These are phyloP conservation scores for Uronychia binucleata DNA, from an alignment of 73 alveolate species.

Conservation along the genomic window DNA sequence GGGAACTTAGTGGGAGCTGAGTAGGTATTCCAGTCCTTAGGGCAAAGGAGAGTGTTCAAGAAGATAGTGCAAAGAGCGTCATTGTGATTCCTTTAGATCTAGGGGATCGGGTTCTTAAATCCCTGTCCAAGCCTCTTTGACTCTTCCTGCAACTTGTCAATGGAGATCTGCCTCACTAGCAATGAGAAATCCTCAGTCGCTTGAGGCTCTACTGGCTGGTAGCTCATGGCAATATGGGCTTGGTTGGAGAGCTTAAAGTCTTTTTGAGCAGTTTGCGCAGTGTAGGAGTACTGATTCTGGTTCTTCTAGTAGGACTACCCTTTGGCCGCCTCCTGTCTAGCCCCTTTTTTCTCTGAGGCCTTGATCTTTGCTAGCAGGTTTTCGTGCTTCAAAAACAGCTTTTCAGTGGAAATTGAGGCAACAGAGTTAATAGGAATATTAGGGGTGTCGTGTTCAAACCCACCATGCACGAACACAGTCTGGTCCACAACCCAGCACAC, in stretches of 20 bases:
- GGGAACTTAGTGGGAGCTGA: conserved; percentile 63
- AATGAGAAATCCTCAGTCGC: conserved; percentile 58
- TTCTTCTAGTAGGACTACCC: conserved; percentile 31
- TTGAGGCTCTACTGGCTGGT: conserved; percentile 27
- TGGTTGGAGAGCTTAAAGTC: conserved; percentile 44
- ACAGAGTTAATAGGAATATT: conserved; percentile 89
- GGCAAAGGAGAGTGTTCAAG: conserved; percentile 71
- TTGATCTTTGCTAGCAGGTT: conserved; percentile 64
- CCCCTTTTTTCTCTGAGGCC: conserved; percentile 55
- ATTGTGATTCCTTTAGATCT: conserved; percentile 57
- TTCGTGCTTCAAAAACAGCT: conserved; percentile 78
- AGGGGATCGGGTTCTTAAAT: conserved; percentile 49
- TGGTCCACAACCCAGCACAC: conserved; percentile 90
- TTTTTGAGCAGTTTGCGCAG: conserved; percentile 10
- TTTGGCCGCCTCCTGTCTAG: conserved; percentile 45
- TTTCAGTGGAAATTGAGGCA: conserved; percentile 75
- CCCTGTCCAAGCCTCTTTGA: conserved; percentile 80
- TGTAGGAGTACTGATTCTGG: not conserved
- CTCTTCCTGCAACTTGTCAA: conserved; percentile 87
- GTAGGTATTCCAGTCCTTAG: conserved; percentile 73
- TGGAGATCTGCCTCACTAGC: conserved; percentile 77
- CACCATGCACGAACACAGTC: conserved; percentile 91
- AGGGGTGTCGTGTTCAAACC: conserved; percentile 93
- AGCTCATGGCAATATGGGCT: conserved; percentile 62
- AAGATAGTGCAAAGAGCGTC: conserved; percentile 67